A percentile compares a stretch with the other conserved stretches of the same genome.
Conservation (phyloP, 1,284 basidiomycete species). For the Schizophyllum commune region DNA sequence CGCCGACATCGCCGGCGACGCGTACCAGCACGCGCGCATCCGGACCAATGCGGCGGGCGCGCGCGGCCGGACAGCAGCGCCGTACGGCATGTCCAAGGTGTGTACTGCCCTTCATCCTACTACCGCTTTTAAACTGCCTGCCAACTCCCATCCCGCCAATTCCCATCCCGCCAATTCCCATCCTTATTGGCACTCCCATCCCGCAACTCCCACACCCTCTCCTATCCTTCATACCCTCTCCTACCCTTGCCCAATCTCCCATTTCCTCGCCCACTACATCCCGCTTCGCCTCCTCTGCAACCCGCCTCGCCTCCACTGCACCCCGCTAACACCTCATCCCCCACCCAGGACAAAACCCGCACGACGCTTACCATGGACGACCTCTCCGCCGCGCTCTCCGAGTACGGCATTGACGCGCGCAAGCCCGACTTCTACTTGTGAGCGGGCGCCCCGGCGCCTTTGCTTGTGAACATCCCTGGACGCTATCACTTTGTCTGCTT, state of each 20-base stretch:
- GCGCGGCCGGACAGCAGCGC: constrained; percentile 52
- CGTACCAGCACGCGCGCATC: constrained; percentile 96
- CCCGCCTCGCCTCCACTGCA: not conserved
- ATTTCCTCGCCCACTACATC: too few relatives aligned
- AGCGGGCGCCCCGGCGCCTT: not conserved
- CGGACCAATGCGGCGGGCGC: constrained; percentile 74
- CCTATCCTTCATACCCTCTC: too few relatives aligned
- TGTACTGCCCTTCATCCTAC: constrained; percentile 10
- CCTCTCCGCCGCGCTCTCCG: constrained; percentile 82
- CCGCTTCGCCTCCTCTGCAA: not conserved
- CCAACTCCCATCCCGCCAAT: too few relatives aligned
- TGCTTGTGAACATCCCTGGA: not conserved
- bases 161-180: too few relatives aligned
- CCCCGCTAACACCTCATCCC: not conserved
- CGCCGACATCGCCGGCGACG: constrained; percentile 93
- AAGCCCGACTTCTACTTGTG: constrained; percentile 86
- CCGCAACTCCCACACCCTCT: too few relatives aligned
- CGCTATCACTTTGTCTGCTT: not conserved
- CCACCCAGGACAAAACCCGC: constrained; percentile 75
- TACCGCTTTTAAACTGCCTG: too few relatives aligned
- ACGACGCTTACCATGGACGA: constrained; percentile 99
- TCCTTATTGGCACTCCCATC: too few relatives aligned
- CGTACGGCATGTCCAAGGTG: constrained; percentile 53
- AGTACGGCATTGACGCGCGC: constrained; percentile 93
- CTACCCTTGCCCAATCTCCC: too few relatives aligned